Evolutionary conservation across 2,329 filamentous ascomycete species (phyloP), one percentile per base, ranked within the genome.

Genomic region (Allantophomopsis cytisporea): DNA sequence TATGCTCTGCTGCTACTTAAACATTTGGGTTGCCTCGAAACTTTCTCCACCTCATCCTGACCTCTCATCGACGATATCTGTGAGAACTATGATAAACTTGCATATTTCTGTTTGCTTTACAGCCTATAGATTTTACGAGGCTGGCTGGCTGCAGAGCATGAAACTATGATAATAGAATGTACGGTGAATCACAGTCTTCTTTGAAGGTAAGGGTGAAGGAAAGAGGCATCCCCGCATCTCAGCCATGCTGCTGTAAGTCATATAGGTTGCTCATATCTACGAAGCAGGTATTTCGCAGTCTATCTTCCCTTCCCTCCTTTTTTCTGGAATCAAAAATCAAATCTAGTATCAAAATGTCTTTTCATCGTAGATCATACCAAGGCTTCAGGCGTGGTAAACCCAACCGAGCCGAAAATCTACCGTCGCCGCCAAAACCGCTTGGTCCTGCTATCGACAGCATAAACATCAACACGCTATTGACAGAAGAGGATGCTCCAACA

Each of bases 301-400:
- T 12, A 28, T 28, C 4, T 28, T 28, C 23, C n/a, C n/a, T n/a
- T n/a, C n/a, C n/a, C n/a, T n/a, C n/a, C n/a, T n/a, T 28, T 28
- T 28, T 28, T 28, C 3, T 10, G n/a, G n/a, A n/a, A 12, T 6
- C 23, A 28, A 28, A 7, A 28, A 8, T 28, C 10, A 12, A 5
- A 3, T 5, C 11, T 10, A 34, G 13, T 11, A 15, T 34, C 32
- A 34, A 34, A 34, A 34, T 34, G 32, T 34, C 7, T 34, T 34
- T 18, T 67, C 66, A 33, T 28, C 23, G 30, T 15, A 5, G 15
- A 32, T n/a, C 10, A 30, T 20, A 23, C 11, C 36, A 13, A 30
- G 36, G 23, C 35, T 36, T 8, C 5, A 37, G 23, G 14, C n/a
- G 13, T 38, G n/a, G 36, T 13, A 37, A 31, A 20, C 12, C 13